Percentiles rank a stretch among this genome's conserved stretches.
Evolutionary conservation across 1,284 basidiomycete genomes (phyloP).

Genomic region (Ganoderma lucidum): DNA sequence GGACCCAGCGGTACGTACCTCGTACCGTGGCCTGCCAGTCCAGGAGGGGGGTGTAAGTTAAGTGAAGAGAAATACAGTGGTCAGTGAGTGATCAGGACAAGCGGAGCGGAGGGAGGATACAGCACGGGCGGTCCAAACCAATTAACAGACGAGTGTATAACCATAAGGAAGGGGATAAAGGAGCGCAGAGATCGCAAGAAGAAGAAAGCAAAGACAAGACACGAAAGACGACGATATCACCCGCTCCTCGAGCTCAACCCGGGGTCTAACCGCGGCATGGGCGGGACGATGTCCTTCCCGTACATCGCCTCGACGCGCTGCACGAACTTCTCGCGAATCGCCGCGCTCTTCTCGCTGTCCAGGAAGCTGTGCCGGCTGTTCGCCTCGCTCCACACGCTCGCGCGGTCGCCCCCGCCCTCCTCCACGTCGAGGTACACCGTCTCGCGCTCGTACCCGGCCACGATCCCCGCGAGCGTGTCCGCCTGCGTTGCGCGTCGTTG

Average conservation of each 20-base stretch:
- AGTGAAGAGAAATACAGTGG: conserved; percentile 12
- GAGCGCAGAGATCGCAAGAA: neutral
- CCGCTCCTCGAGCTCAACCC: conserved; percentile 16
- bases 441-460: conserved; percentile 29
- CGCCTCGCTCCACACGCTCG: conserved; percentile 52
- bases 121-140: conserved; percentile 6
- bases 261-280: conserved; percentile 52
- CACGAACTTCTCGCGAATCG: conserved; percentile 57
- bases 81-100: conserved; percentile 2
- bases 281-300: conserved; percentile 48
- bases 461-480: conserved; percentile 31
- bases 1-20: conserved; percentile 18
- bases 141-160: conserved; percentile 7
- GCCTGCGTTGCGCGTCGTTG: conserved; percentile 1
- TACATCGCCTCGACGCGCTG: conserved; percentile 60
- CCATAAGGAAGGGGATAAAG: conserved; percentile 2
- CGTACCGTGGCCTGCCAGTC: conserved; percentile 22
- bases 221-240: neutral
- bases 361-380: conserved; percentile 61
- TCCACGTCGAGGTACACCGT: conserved; percentile 35
- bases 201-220: neutral
- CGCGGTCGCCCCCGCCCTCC: conserved; percentile 45
- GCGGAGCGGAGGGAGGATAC: conserved; percentile 17
- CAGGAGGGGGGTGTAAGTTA: neutral
- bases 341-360: conserved; percentile 59